Percentiles rank a stretch among this genome's conserved stretches.
Conservation (phyloP, 257 asterid species). For the Eucommia ulmoides region DNA sequence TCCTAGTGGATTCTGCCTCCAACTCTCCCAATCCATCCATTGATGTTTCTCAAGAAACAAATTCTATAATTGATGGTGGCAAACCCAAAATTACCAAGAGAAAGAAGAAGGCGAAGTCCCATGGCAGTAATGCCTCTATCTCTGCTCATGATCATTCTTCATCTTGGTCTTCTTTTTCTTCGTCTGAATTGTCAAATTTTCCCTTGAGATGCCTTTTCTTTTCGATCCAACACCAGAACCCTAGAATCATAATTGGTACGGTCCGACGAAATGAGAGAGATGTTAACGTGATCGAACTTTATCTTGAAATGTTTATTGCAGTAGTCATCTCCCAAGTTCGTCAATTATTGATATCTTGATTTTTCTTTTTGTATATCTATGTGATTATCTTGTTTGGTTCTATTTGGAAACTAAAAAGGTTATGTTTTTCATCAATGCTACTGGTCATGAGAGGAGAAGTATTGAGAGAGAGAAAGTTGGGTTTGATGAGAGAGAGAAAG, state of each 20-base stretch:
- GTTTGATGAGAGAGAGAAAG: no score
- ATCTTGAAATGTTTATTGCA: conserved; percentile 91
- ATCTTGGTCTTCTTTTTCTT: conserved; percentile 21
- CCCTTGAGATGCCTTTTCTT: conserved; percentile 41
- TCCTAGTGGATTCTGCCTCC: no score
- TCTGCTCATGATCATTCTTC: conserved; percentile 32
- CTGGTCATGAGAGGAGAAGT: no score
- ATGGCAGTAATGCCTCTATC: conserved; percentile 12
- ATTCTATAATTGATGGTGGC: conserved; percentile 3
- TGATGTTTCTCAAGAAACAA: conserved; percentile 14
- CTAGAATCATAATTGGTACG: conserved; percentile 33
- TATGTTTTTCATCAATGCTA: no score
- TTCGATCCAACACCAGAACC: conserved; percentile 24
- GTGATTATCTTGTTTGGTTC: not conserved
- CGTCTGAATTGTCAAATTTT: conserved; percentile 16
- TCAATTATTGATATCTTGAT: no score
- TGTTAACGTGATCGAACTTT: conserved; percentile 64
- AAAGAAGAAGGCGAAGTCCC: conserved; percentile 7
- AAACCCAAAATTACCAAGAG: conserved; percentile 26
- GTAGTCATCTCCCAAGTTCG: conserved; percentile 74
- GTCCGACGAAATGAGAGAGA: conserved; percentile 22
- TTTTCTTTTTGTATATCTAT: no score
- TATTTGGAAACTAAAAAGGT: no score
- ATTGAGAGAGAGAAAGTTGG: no score
- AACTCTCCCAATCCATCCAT: conserved; percentile 16